Percentiles rank a stretch among this genome's conserved stretches.
Conservation (phyloP, 2,329 filamentous ascomycete species). For the Alternaria rosae region DNA sequence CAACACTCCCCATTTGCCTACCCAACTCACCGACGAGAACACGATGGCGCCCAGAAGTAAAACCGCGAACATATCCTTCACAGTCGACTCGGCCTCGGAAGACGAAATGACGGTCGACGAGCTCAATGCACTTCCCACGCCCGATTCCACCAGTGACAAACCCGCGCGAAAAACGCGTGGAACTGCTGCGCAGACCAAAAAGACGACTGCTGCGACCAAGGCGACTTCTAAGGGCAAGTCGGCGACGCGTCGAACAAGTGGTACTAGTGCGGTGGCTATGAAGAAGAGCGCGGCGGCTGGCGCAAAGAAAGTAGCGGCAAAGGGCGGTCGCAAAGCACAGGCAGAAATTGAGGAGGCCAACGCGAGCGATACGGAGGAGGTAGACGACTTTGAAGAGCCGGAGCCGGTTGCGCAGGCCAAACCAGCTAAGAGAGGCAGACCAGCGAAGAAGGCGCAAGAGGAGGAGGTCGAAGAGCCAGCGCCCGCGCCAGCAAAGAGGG, state of each 20-base stretch:
- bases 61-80: constrained; percentile 47
- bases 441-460: constrained; percentile 57
- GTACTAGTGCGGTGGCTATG: constrained; percentile 39
- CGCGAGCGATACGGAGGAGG: constrained; percentile 55
- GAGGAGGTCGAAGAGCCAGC: constrained; percentile 29
- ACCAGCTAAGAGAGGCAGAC: constrained; percentile 38
- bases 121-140: constrained; percentile 46
- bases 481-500: constrained; percentile 37
- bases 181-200: constrained; percentile 36
- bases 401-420: constrained; percentile 29
- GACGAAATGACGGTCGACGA: constrained; percentile 50
- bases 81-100: constrained; percentile 52
- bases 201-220: constrained; percentile 33
- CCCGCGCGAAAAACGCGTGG: constrained; percentile 45
- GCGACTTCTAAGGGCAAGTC: constrained; percentile 47
- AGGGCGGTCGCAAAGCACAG: constrained; percentile 50
- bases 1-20: constrained; percentile 2
- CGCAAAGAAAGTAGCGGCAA: constrained; percentile 47
- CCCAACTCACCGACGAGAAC: not conserved
- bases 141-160: constrained; percentile 53
- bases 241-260: constrained; percentile 49
- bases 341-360: constrained; percentile 51
- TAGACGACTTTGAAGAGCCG: constrained; percentile 51
- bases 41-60: constrained; percentile 45
- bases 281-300: constrained; percentile 49